These are phyloP conservation scores for Scheffersomyces illinoinensis DNA, from an alignment of 1,139 yeast genomes.

Conservation along the genomic window DNA sequence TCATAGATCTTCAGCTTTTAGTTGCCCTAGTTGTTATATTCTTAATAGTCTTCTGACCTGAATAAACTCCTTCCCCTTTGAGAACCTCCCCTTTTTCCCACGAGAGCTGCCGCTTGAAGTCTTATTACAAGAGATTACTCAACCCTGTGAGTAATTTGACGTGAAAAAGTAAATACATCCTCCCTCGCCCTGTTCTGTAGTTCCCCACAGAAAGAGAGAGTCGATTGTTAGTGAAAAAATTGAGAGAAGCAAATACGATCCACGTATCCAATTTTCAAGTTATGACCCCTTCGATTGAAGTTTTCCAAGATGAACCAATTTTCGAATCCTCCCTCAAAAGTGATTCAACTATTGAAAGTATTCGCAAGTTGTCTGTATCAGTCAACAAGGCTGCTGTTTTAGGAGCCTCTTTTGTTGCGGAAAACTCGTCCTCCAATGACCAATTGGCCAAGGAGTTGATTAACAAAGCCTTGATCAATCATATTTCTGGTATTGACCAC, in stretches of 20 bases:
- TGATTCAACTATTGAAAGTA: slow-evolving; percentile 9
- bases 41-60: slow-evolving; percentile 3
- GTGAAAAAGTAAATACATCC: slow-evolving; percentile 1
- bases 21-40: background rate
- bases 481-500: slow-evolving; percentile 50
- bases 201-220: slow-evolving; percentile 13
- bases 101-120: slow-evolving; percentile 58
- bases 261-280: slow-evolving; percentile 8
- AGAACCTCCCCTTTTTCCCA: slow-evolving; percentile 12
- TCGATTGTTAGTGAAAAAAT: background rate
- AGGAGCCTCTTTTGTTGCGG: background rate
- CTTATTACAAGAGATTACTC: slow-evolving; percentile 25
- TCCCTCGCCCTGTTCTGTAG: slow-evolving; percentile 10
- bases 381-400: background rate
- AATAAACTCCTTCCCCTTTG: slow-evolving; percentile 4
- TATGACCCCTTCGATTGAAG: slow-evolving; percentile 30
- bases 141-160: slow-evolving; percentile 27
- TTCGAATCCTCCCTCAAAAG: slow-evolving; percentile 7
- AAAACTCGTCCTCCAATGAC: background rate
- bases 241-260: background rate
- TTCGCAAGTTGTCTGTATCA: background rate
- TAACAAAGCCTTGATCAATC: slow-evolving; percentile 42
- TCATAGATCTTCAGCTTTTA: background rate
- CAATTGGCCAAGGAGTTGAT: slow-evolving; percentile 19
- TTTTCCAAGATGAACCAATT: slow-evolving; percentile 15